Percentiles rank a stretch among this genome's conserved stretches.
Conservation (phyloP, 78 protist species). For the Bigelowiella natans region DNA sequence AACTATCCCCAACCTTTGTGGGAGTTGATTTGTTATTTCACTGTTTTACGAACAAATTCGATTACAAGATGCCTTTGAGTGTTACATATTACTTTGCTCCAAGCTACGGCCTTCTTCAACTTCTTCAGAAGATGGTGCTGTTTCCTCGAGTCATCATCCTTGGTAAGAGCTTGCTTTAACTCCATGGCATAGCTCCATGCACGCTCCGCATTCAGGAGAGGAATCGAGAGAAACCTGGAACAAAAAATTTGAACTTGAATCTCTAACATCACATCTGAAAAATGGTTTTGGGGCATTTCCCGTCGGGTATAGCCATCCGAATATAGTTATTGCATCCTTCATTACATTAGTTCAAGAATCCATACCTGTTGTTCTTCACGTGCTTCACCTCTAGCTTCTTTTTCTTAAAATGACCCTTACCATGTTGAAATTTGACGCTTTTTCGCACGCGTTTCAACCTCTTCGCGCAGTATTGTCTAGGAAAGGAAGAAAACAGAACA, state of each 20-base stretch:
- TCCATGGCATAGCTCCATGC: not conserved
- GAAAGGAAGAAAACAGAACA: no score
- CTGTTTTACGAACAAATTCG: not conserved
- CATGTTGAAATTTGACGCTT: not conserved
- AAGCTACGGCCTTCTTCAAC: not conserved
- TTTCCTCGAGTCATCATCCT: not conserved
- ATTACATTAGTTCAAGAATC: not conserved
- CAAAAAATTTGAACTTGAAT: no score
- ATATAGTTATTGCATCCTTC: not conserved
- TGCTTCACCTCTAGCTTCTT: not conserved
- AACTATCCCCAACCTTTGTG: no score
- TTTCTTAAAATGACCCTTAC: not conserved
- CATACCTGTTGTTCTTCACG: not conserved
- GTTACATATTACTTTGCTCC: not conserved
- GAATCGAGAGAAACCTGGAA: not conserved
- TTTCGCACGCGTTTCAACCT: not conserved
- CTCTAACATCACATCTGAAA: no score
- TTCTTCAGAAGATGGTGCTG: not conserved
- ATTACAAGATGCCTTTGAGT: not conserved
- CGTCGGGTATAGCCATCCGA: no score
- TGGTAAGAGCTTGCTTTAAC: not conserved
- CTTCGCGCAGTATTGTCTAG: not conserved
- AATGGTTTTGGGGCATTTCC: no score
- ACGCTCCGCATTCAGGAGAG: not conserved
- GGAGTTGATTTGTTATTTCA: no score